These are phyloP conservation scores for Syzygium jambos DNA, from an alignment of 345 rosid species.

Conservation along the genomic window DNA sequence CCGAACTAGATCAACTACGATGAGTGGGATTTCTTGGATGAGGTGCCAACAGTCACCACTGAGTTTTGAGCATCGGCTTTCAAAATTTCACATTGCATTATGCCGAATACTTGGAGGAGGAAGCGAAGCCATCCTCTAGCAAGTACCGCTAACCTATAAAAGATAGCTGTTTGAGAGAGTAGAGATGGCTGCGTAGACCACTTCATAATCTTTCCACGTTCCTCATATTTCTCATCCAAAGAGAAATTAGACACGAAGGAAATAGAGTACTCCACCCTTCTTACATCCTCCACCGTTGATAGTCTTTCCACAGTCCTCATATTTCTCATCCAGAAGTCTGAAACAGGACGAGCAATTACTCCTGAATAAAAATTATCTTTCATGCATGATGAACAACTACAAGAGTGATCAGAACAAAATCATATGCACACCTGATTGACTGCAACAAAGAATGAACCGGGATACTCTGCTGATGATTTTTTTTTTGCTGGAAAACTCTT, in stretches of 20 bases:
- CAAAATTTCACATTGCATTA: background rate
- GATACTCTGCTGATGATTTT: background rate
- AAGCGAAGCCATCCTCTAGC: background rate
- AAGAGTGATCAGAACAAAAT: background rate
- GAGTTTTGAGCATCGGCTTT: background rate
- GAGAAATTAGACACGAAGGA: too few relatives aligned
- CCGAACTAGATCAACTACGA: background rate
- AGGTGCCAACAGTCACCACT: background rate
- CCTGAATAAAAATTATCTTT: too few relatives aligned
- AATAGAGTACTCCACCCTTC: too few relatives aligned
- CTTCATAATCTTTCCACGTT: background rate
- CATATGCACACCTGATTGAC: background rate
- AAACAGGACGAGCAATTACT: too few relatives aligned
- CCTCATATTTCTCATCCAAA: background rate
- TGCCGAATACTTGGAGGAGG: background rate
- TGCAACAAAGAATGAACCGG: background rate
- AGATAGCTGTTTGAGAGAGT: background rate
- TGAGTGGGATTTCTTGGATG: background rate
- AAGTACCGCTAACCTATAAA: too few relatives aligned
- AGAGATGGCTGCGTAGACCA: background rate
- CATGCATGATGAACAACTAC: background rate
- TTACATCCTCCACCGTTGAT: background rate
- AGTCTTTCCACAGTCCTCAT: background rate
- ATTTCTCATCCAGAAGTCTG: too few relatives aligned
- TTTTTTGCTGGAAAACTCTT: background rate